Evolutionary conservation across 257 asterid genomes (phyloP).

Genomic region (Coffea eugenioides): DNA sequence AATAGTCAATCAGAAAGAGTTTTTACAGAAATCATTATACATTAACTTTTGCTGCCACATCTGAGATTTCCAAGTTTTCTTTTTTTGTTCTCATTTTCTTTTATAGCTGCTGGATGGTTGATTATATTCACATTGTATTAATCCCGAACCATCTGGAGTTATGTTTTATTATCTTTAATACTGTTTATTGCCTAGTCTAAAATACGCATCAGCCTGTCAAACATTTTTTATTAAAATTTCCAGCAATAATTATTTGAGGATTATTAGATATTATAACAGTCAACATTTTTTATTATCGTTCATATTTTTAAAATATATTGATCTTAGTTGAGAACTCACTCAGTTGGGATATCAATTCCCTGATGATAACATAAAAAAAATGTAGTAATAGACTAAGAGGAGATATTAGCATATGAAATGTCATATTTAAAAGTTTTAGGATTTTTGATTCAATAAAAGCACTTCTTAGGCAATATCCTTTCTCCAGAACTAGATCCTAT

Average conservation of each 20-base stretch:
- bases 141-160: background rate
- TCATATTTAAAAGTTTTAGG: background rate
- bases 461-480: background rate
- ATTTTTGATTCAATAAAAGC: background rate
- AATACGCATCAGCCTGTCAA: background rate
- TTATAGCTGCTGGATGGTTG: background rate
- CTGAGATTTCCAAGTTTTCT: background rate
- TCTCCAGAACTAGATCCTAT: background rate
- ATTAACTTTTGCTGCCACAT: background rate
- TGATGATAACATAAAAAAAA: background rate
- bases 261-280: background rate
- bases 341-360: background rate
- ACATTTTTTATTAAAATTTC: background rate
- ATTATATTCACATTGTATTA: background rate
- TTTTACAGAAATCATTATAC: background rate
- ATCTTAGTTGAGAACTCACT: background rate
- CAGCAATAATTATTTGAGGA: background rate
- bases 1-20: background rate
- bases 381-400: background rate
- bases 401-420: background rate
- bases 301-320: background rate
- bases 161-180: background rate
- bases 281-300: background rate
- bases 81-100: background rate
- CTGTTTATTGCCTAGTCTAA: background rate